These are phyloP conservation scores for Nicotiana obtusifolia DNA, from an alignment of 257 asterid genomes.

Conservation along the genomic window DNA sequence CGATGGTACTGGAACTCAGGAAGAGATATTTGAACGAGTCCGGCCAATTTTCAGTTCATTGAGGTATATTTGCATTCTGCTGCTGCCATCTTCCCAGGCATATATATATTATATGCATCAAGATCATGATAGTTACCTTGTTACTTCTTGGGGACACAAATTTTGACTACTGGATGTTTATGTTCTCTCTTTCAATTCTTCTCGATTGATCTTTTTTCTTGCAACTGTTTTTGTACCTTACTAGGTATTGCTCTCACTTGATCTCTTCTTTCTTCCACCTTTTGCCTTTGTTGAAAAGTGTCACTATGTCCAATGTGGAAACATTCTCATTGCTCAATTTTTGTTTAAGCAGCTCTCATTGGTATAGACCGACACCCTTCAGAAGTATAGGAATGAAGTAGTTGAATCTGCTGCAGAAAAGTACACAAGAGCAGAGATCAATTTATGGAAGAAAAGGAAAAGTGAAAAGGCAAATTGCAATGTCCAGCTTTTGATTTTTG, in stretches of 20 bases:
- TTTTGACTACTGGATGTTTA: not conserved
- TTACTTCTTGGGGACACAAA: not conserved
- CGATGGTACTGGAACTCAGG: conserved; percentile 84
- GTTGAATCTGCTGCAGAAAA: not conserved
- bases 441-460: not conserved
- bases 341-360: not conserved
- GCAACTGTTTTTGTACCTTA: not conserved
- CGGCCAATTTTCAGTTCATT: conserved; percentile 54
- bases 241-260: not conserved
- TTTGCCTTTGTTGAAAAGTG: not conserved
- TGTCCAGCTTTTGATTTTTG: not conserved
- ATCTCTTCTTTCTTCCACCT: not conserved
- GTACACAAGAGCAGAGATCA: not conserved
- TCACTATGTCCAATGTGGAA: not conserved
- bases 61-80: conserved; percentile 31
- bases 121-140: not conserved
- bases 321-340: not conserved
- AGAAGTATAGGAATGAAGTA: not conserved
- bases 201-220: not conserved
- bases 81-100: not conserved
- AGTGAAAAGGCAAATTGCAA: not conserved
- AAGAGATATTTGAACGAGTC: conserved; percentile 75
- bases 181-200: not conserved
- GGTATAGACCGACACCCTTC: not conserved
- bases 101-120: not conserved